Percentiles rank a stretch among this genome's conserved stretches.
Evolutionary conservation across 2,329 filamentous ascomycete genomes (phyloP).

Genomic region (Pestalotiopsis sp.): DNA sequence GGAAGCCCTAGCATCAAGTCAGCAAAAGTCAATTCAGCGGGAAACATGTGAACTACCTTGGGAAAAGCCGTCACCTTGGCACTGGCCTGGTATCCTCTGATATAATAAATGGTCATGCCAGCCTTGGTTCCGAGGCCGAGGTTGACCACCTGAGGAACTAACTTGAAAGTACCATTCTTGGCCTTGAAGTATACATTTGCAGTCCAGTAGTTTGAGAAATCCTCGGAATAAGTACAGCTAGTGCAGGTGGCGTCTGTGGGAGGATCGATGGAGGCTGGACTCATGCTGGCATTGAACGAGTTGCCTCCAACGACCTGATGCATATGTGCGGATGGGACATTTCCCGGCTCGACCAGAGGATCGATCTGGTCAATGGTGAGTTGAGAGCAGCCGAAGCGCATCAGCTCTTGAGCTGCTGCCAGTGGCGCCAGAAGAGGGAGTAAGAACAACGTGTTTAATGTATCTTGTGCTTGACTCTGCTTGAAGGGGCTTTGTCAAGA

Average conservation of each 20-base stretch:
- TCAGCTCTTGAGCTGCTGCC: constrained; percentile 2
- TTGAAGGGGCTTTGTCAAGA: not conserved
- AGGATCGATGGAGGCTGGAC: constrained; percentile 23
- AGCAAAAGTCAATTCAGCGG: not conserved
- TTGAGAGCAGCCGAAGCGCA: constrained; percentile 30
- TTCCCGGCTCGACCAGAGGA: constrained; percentile 27
- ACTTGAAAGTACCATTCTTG: constrained; percentile 29
- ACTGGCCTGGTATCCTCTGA: constrained; percentile 25
- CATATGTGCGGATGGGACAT: constrained; percentile 28
- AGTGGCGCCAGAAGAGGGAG: not conserved
- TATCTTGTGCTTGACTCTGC: not conserved
- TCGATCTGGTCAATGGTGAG: constrained; percentile 30
- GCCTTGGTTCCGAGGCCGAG: constrained; percentile 25
- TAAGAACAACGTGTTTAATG: not conserved
- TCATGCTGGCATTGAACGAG: constrained; percentile 30
- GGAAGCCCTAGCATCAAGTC: constrained; percentile 37
- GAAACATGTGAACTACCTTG: constrained; percentile 24
- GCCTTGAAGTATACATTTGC: constrained; percentile 26
- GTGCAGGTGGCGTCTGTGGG: constrained; percentile 25
- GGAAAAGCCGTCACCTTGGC: constrained; percentile 42
- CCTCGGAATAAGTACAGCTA: constrained; percentile 26
- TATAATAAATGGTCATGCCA: constrained; percentile 33
- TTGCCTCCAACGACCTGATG: constrained; percentile 32
- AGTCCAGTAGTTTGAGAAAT: constrained; percentile 31
- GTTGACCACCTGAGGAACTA: constrained; percentile 27